Evolutionary conservation across 768 basidiomycete species (phyloP), one percentile per base, ranked within the genome.

Genomic region (Boletus vermiculosoides): DNA sequence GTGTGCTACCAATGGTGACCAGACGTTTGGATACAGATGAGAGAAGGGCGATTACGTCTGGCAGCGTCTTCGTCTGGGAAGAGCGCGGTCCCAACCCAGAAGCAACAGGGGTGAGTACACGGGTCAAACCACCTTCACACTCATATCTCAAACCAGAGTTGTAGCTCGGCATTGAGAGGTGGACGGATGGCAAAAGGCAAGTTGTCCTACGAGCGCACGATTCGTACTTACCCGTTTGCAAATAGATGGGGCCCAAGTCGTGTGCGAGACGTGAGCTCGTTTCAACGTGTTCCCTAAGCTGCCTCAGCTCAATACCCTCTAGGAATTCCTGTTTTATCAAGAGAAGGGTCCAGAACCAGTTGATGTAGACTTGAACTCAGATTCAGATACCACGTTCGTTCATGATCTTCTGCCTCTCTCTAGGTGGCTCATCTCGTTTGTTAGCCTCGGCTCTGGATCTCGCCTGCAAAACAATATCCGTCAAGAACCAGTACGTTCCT

Each of bases 51-150:
- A 88, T 92, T 49, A 62, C 74, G n/a, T 81, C 88, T 1, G 90
- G 90, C 15, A 83, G 81, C 55, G 84, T 92, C 34, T 92, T 83
- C 61, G 88, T 92, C 39, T 92, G 90, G 90, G 88, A 92, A 67
- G 90, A 92, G 69, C 79, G 90, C 54, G 84, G 85, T 6, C 79
- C 86, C 15, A 83, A 82, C 59, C 71, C 83, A 49, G 88, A 88
- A 58, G 78, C 83, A 30, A 83, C 82, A 46, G 86, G 87, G 57
- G 86, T 89, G 66, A 66, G 81, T 74, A 39, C 41, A 37, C 54
- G 36, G 13, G 51, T 45, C 54, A 37, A 51, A 46, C 55, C 51
- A 33, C 41, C 20, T 45, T 54, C 52, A 33, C 46, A 52, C n/a
- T 22, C 25, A 2, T 50, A 46, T 48, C 52, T 56, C 22, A 65